A percentile compares a stretch with the other conserved stretches of the same genome.
These are phyloP conservation scores for Microbotryum intermedium DNA, from an alignment of 1,284 basidiomycete species.

Conservation along the genomic window DNA sequence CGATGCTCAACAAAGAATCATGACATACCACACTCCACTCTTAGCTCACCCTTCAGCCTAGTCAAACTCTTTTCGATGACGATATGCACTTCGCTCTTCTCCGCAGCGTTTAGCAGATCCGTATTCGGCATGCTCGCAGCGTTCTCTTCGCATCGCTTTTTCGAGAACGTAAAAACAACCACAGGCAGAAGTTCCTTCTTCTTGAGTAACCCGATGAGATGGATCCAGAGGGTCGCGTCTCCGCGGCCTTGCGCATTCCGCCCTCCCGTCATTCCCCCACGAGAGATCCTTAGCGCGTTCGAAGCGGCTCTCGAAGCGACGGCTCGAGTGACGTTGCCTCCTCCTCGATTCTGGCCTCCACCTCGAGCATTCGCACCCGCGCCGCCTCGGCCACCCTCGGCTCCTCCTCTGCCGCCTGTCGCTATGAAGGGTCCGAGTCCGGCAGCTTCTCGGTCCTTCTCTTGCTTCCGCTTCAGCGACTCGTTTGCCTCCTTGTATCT, in stretches of 20 bases:
- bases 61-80: constrained; percentile 85
- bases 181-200: constrained; percentile 84
- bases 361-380: constrained; percentile 44
- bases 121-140: constrained; percentile 79
- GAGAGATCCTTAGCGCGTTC: constrained; percentile 30
- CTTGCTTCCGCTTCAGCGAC: constrained; percentile 83
- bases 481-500: constrained; percentile 86
- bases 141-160: constrained; percentile 94
- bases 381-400: constrained; percentile 67
- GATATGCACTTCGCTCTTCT: constrained; percentile 96
- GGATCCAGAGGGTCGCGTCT: constrained; percentile 65
- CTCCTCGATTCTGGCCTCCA: constrained; percentile 45
- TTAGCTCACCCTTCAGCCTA: constrained; percentile 67
- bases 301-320: constrained; percentile 30
- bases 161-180: constrained; percentile 95
- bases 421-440: constrained; percentile 59
- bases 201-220: constrained; percentile 75
- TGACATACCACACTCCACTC: neutral
- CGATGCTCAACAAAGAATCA: neutral
- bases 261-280: constrained; percentile 32
- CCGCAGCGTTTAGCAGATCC: constrained; percentile 72
- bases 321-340: constrained; percentile 15
- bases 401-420: constrained; percentile 40
- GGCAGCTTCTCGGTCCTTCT: constrained; percentile 91
- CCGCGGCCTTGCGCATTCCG: constrained; percentile 59